Conservation (phyloP, 164 flowering plant species). For the Umbellularia californica region DNA sequence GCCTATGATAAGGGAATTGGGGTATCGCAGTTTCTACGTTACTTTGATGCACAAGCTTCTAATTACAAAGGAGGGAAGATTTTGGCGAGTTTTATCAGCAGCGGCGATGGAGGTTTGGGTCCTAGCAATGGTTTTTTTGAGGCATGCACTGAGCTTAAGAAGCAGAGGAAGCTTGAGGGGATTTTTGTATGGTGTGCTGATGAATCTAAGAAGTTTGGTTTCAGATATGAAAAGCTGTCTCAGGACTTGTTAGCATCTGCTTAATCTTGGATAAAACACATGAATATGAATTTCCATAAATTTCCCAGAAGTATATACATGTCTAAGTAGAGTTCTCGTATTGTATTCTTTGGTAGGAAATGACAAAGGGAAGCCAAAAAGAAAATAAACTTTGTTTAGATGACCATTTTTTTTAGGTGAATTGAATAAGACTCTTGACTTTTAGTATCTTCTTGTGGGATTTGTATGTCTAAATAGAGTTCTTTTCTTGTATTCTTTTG, state of each 20-base stretch:
- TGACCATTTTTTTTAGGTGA: too few species aligned
- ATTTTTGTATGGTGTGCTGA: slow-evolving; percentile 65
- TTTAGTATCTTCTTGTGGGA: too few species aligned
- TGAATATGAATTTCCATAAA: too few species aligned
- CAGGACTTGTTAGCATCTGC: slow-evolving; percentile 30
- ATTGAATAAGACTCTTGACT: too few species aligned
- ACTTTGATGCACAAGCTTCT: slow-evolving; percentile 27
- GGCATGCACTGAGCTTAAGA: slow-evolving; percentile 39
- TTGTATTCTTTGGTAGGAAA: too few species aligned
- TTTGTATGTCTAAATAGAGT: too few species aligned
- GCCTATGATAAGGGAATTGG: slow-evolving; percentile 43
- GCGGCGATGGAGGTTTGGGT: slow-evolving; percentile 38
- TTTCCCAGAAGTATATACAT: too few species aligned
- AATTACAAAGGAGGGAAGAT: slow-evolving; percentile 43
- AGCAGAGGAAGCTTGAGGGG: slow-evolving; percentile 32
- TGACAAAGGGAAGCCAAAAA: too few species aligned
- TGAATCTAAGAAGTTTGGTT: slow-evolving; percentile 36
- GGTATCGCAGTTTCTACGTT: slow-evolving; percentile 36
- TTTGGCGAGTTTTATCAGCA: slow-evolving; percentile 35
- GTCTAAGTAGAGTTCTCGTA: too few species aligned
- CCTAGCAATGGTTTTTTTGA: slow-evolving; percentile 42
- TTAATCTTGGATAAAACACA: neutral
- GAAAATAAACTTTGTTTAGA: too few species aligned
- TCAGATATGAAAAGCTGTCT: slow-evolving; percentile 41
- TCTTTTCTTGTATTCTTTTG: too few species aligned